phyloP scores from a whole-genome alignment of 805 yeast genomes.

The Pichia exigua region DNA sequence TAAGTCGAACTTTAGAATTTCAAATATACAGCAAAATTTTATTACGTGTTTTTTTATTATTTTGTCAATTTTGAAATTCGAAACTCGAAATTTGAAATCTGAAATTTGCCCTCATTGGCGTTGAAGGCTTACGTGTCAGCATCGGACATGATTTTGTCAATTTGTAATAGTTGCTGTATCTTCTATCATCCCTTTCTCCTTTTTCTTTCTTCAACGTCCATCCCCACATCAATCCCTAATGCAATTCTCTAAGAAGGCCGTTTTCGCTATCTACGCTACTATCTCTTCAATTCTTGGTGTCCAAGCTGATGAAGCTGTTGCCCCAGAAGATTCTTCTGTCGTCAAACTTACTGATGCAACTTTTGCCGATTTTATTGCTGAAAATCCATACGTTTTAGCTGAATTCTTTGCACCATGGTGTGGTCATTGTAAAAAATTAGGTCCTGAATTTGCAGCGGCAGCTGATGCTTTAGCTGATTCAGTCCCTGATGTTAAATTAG shows the following conservation, averaged over 20 bases:
- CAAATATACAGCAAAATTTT: too few relatives aligned
- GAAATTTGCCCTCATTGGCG: neutral
- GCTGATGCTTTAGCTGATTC: constrained; percentile 49
- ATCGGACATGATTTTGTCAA: neutral
- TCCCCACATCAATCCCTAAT: constrained; percentile 13
- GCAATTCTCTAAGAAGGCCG: constrained; percentile 30
- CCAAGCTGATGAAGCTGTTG: constrained; percentile 48
- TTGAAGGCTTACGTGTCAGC: neutral
- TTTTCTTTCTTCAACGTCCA: neutral
- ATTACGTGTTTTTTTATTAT: too few relatives aligned
- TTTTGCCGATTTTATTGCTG: constrained; percentile 57
- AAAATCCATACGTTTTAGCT: constrained; percentile 72
- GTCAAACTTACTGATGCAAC: constrained; percentile 63
- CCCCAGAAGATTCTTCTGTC: constrained; percentile 81
- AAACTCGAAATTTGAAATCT: too few relatives aligned
- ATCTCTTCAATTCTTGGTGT: constrained; percentile 21
- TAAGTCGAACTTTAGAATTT: too few relatives aligned
- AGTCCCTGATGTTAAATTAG: constrained; percentile 54
- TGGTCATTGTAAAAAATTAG: constrained; percentile 87
- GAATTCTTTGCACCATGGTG: constrained; percentile 98
- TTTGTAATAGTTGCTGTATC: neutral
- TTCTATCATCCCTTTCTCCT: neutral
- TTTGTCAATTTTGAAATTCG: too few relatives aligned
- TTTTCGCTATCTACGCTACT: constrained; percentile 36
- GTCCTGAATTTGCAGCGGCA: constrained; percentile 72